phyloP scores from a whole-genome alignment of 768 basidiomycete species.

The Russula sp. region DNA sequence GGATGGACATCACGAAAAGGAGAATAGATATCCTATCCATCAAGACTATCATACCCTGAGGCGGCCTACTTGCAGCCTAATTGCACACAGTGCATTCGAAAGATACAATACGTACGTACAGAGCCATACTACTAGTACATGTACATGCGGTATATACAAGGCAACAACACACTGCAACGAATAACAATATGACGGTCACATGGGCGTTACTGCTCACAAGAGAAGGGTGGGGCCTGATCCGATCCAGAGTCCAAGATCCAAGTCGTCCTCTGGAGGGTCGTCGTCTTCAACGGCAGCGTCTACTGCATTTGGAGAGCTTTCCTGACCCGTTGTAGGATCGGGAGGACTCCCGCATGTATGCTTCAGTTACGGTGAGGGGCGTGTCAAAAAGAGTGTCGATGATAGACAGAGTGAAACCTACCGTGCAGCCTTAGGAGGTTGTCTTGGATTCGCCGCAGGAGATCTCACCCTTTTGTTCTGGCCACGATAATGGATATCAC shows the following conservation, averaged over 20 bases:
- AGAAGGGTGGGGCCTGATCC: too few relatives aligned
- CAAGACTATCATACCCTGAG: too few relatives aligned
- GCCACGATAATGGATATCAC: background rate
- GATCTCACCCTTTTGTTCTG: background rate
- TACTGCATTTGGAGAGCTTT: background rate
- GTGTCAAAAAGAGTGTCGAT: background rate
- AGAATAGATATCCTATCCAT: too few relatives aligned
- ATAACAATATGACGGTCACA: background rate
- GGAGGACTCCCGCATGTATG: slow-evolving; percentile 3
- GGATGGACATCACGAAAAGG: too few relatives aligned
- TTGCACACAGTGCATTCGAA: background rate
- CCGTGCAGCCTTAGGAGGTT: slow-evolving; percentile 17
- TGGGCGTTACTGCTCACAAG: background rate
- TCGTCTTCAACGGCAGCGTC: background rate
- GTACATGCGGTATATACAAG: background rate
- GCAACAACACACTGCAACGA: background rate
- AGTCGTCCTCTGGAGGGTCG: background rate
- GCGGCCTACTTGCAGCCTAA: too few relatives aligned
- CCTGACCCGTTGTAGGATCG: background rate
- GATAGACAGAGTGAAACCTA: background rate
- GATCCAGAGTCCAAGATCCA: too few relatives aligned
- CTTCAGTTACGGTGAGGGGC: background rate
- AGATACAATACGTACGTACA: background rate
- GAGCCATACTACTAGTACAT: background rate
- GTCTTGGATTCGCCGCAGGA: background rate